A percentile compares a stretch with the other conserved stretches of the same genome.
Conservation (phyloP, 257 asterid genomes). For the Henckelia pumila region DNA sequence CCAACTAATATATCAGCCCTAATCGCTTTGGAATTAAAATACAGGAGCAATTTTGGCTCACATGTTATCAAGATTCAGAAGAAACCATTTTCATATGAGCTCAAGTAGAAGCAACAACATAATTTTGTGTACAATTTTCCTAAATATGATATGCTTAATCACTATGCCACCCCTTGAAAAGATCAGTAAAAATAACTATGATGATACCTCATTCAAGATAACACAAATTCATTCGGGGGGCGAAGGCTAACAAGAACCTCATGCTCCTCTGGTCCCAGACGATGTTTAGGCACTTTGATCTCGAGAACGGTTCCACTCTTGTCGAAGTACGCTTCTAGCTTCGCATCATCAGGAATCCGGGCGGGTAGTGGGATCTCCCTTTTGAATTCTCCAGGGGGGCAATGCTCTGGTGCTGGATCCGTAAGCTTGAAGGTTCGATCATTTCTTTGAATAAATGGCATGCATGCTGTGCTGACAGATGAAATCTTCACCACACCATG, state of each 20-base stretch:
- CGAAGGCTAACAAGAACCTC: constrained; percentile 78
- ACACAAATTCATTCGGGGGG: constrained; percentile 58
- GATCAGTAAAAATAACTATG: constrained; percentile 8
- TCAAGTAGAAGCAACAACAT: constrained; percentile 12
- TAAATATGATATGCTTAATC: constrained; percentile 20
- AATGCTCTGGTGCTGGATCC: constrained; percentile 76
- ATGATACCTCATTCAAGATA: constrained; percentile 36
- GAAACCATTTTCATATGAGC: constrained; percentile 10
- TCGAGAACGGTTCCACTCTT: constrained; percentile 64
- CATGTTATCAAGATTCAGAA: not conserved
- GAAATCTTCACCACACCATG: constrained; percentile 74
- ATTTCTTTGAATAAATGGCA: constrained; percentile 59
- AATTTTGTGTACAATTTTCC: constrained; percentile 26
- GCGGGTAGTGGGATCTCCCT: constrained; percentile 65
- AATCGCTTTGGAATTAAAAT: not conserved
- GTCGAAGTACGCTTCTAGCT: constrained; percentile 76
- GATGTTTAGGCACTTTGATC: constrained; percentile 69
- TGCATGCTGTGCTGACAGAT: constrained; percentile 53
- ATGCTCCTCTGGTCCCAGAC: constrained; percentile 72
- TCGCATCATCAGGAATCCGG: constrained; percentile 72
- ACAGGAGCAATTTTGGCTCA: not conserved
- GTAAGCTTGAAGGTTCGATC: constrained; percentile 61
- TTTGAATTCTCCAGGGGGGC: constrained; percentile 71
- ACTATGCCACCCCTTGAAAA: constrained; percentile 2
- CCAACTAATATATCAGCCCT: not conserved